phyloP scores from a whole-genome alignment of 108 stramenopile genomes.

The Parmales sp. region DNA sequence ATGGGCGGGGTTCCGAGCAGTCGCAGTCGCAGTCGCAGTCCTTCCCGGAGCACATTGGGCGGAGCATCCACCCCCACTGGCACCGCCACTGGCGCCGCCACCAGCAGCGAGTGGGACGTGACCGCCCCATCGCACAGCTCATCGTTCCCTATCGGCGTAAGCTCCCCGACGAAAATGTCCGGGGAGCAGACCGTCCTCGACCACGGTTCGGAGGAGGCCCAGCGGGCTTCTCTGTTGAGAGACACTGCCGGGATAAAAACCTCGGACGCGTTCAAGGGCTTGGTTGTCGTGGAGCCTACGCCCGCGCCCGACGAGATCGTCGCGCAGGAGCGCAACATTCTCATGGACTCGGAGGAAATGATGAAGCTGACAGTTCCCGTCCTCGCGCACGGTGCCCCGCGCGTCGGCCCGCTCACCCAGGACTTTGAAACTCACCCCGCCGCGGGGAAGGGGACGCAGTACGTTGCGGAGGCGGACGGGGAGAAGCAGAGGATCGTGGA shows the following conservation, averaged over 20 bases:
- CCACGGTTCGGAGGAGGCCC: slow-evolving; percentile 19
- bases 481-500: not conserved
- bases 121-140: not conserved
- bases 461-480: not conserved
- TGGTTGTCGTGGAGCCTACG: slow-evolving; percentile 17
- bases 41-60: not conserved
- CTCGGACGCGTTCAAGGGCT: slow-evolving; percentile 28
- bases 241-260: slow-evolving; percentile 19
- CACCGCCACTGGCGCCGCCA: not conserved
- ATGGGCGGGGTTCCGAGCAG: not conserved
- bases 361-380: not conserved
- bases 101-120: not conserved
- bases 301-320: slow-evolving; percentile 20
- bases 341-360: not conserved
- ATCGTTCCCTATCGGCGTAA: slow-evolving; percentile 18
- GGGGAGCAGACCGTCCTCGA: slow-evolving; percentile 8
- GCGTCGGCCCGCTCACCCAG: not conserved
- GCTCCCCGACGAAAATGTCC: not conserved
- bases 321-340: not conserved
- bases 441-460: slow-evolving; percentile 13
- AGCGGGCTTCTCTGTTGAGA: not conserved
- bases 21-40: too few relatives aligned
- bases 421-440: slow-evolving; percentile 18
- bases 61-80: not conserved
- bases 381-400: not conserved